These are phyloP conservation scores for Ziziphus jujuba DNA, from an alignment of 306 rosid genomes.

Conservation along the genomic window DNA sequence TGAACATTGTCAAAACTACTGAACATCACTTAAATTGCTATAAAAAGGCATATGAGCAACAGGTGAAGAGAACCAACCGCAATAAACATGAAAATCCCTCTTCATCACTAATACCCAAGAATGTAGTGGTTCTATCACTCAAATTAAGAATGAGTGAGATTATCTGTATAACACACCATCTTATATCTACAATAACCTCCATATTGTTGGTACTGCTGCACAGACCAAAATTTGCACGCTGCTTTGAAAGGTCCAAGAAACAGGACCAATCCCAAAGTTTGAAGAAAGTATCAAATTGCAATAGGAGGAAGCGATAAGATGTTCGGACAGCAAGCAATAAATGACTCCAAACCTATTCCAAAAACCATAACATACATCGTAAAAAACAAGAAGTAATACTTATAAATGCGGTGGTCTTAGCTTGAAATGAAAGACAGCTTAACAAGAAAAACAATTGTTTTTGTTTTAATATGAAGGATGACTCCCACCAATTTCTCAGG, in stretches of 20 bases:
- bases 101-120: constrained; percentile 42
- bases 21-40: constrained; percentile 7
- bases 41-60: constrained; percentile 14
- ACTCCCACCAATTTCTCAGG: no score
- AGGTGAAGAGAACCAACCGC: constrained; percentile 50
- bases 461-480: not conserved
- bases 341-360: constrained; percentile 38
- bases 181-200: constrained; percentile 41
- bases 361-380: not conserved
- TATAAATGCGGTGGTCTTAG: not conserved
- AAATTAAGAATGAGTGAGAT: constrained; percentile 49
- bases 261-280: constrained; percentile 85
- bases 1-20: constrained; percentile 6
- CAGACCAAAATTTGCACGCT: constrained; percentile 23
- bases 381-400: not conserved
- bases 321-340: constrained; percentile 45
- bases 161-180: constrained; percentile 71
- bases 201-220: constrained; percentile 5
- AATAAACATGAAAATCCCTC: constrained; percentile 56
- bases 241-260: constrained; percentile 50
- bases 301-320: constrained; percentile 70
- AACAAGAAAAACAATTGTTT: not conserved
- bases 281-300: constrained; percentile 52
- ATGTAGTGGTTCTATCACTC: constrained; percentile 46
- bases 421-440: not conserved